Evolutionary conservation across 1,139 yeast genomes (phyloP), one percentile per base, ranked within the genome.

Genomic region (Geotrichum candidum): DNA sequence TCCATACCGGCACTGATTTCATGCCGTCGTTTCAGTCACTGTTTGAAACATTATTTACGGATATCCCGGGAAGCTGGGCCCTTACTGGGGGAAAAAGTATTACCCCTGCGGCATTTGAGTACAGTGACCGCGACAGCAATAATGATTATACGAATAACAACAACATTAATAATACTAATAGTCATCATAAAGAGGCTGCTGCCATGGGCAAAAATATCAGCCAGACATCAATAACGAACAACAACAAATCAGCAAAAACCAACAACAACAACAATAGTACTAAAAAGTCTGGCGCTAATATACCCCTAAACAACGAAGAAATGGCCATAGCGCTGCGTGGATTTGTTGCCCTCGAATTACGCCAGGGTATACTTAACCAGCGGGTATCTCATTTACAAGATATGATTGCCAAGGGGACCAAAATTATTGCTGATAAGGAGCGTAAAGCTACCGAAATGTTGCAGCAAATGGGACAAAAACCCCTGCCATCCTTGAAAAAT

Each of bases 291-390:
- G 3, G 9, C 48, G 9, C 7, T 1, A 41, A 41, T 18, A 9
- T n/a, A 6, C 45, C 18, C 6, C 45, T 38, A 6, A 38, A n/a
- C 6, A 35, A 25, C 11, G 38, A 50, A 15, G 54, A 53, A 7
- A 58, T 53, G 60, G 23, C 52, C n/a, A 54, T 50, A 1, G 46
- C 56, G 10, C n/a, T 59, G 5, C 15, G 56, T 27, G 61, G 58
- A 15, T 51, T 46, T 25, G 33, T 59, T 9, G 56, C 56, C 3
- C 25, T 59, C 7, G 61, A 59, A 31, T 52, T 59, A 10, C 56
- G 45, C 22, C 46, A 31, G n/a, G 61, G 61, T 2, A 25, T 55
- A 29, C n/a, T 59, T 5, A 51, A 55, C 9, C 53, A 58, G 3
- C 51, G 54, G 23, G 52, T 59, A 9, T 41, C 54, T 15, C 25